phyloP scores from a whole-genome alignment of 2,329 filamentous ascomycete genomes.

The Fusarium floridanum region DNA sequence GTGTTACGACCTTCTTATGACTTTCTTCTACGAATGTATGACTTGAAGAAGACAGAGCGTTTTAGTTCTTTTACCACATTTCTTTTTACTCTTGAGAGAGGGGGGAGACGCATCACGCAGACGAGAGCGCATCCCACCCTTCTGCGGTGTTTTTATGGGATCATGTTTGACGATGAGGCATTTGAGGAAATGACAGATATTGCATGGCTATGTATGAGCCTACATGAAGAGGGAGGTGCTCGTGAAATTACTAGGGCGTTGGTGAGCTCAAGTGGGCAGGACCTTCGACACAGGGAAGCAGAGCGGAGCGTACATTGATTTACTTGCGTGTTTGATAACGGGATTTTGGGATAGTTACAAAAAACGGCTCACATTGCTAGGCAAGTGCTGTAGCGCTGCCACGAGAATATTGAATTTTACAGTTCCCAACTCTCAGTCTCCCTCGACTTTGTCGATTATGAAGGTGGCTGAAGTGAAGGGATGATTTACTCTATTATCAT shows the following conservation, averaged over 20 bases:
- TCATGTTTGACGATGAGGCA: slow-evolving; percentile 50
- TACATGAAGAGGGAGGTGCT: slow-evolving; percentile 42
- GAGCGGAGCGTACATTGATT: slow-evolving; percentile 36
- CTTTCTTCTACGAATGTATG: slow-evolving; percentile 57
- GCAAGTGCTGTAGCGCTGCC: slow-evolving; percentile 43
- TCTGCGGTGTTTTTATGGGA: slow-evolving; percentile 46
- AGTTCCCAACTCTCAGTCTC: slow-evolving; percentile 19
- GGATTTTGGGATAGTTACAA: slow-evolving; percentile 44
- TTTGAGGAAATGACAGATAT: slow-evolving; percentile 46
- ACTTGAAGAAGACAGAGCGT: slow-evolving; percentile 55
- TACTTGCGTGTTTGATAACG: slow-evolving; percentile 40
- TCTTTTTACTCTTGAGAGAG: slow-evolving; percentile 36
- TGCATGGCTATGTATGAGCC: slow-evolving; percentile 44
- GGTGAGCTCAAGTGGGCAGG: slow-evolving; percentile 49
- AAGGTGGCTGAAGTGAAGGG: slow-evolving; percentile 1
- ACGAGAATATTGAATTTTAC: slow-evolving; percentile 39
- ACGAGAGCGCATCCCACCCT: slow-evolving; percentile 40
- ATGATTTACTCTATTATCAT: not conserved
- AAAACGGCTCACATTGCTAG: slow-evolving; percentile 42
- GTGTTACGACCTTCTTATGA: slow-evolving; percentile 55
- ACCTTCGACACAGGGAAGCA: slow-evolving; percentile 40
- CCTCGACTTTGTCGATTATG: not conserved
- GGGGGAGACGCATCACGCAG: slow-evolving; percentile 41
- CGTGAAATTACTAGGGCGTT: slow-evolving; percentile 47
- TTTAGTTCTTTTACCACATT: slow-evolving; percentile 47